These are phyloP conservation scores for Tulasnella sp. DNA, from an alignment of 768 basidiomycete genomes.

Conservation along the genomic window DNA sequence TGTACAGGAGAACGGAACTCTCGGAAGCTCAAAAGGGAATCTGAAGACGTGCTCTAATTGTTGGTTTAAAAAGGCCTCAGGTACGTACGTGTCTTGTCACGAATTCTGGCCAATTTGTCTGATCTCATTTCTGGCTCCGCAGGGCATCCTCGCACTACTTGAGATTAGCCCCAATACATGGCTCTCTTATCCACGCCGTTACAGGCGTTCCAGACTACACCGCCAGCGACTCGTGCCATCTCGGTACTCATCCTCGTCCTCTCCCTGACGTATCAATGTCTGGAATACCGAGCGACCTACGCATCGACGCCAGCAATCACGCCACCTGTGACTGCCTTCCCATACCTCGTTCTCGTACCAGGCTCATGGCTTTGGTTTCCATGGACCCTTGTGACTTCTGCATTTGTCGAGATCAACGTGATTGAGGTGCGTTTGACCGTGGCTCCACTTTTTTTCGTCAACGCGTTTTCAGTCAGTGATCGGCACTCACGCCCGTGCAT, in stretches of 20 bases:
- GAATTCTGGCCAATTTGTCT: no score
- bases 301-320: background rate
- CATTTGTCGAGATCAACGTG: conserved; percentile 72
- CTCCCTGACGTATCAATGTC: conserved; percentile 40
- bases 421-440: conserved; percentile 54
- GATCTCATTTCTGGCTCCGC: no score
- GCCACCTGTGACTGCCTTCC: conserved; percentile 28
- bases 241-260: conserved; percentile 45
- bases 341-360: conserved; percentile 73
- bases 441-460: no score
- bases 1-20: background rate
- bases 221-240: conserved; percentile 68
- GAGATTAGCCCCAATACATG: conserved; percentile 47
- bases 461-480: no score
- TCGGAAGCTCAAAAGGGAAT: no score
- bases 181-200: conserved; percentile 66
- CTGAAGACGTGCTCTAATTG: no score
- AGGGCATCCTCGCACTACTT: background rate
- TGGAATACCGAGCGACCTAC: conserved; percentile 28
- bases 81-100: no score
- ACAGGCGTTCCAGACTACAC: conserved; percentile 57
- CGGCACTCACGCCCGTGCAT: no score
- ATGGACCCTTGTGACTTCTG: conserved; percentile 89
- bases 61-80: no score
- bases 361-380: conserved; percentile 75